Conservation (phyloP, 2,329 filamentous ascomycete genomes). For the Arthrobotrys conoides region DNA sequence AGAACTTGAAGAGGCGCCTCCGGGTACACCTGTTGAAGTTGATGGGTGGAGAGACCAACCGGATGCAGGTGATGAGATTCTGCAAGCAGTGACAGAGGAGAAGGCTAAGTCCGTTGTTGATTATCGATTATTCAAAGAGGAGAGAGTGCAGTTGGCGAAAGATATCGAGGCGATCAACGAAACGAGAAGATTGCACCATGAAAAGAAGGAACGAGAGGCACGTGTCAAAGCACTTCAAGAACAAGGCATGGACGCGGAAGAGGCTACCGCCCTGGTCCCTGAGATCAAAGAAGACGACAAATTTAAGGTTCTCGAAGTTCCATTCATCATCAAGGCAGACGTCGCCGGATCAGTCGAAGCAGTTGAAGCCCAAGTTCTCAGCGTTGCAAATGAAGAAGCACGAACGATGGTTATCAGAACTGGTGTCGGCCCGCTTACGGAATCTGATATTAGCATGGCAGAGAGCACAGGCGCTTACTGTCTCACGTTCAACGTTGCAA, state of each 20-base stretch:
- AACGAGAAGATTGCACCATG: conserved; percentile 74
- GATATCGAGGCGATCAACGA: conserved; percentile 86
- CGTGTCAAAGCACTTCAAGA: conserved; percentile 68
- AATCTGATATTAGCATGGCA: conserved; percentile 92
- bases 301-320: conserved; percentile 72
- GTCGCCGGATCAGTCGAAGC: conserved; percentile 95
- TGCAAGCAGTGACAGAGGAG: conserved; percentile 79
- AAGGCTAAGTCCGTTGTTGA: conserved; percentile 83
- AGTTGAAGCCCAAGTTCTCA: conserved; percentile 80
- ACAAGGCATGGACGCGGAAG: conserved; percentile 63
- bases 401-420: conserved; percentile 81
- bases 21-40: conserved; percentile 91
- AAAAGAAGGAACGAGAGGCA: conserved; percentile 71
- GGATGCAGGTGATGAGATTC: conserved; percentile 85
- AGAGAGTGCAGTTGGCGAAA: conserved; percentile 75
- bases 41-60: conserved; percentile 95
- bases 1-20: conserved; percentile 79
- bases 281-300: conserved; percentile 65
- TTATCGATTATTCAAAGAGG: conserved; percentile 80
- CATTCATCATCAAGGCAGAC: conserved; percentile 91
- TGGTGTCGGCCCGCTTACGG: conserved; percentile 81
- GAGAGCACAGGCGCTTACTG: conserved; percentile 78
- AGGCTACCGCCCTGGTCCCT: conserved; percentile 52
- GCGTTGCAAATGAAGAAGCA: conserved; percentile 88
- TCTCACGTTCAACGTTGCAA: conserved; percentile 85